Percentiles rank a stretch among this genome's conserved stretches.
Conservation (phyloP, 2,329 filamentous ascomycete species). For the Dothistroma septosporum region DNA sequence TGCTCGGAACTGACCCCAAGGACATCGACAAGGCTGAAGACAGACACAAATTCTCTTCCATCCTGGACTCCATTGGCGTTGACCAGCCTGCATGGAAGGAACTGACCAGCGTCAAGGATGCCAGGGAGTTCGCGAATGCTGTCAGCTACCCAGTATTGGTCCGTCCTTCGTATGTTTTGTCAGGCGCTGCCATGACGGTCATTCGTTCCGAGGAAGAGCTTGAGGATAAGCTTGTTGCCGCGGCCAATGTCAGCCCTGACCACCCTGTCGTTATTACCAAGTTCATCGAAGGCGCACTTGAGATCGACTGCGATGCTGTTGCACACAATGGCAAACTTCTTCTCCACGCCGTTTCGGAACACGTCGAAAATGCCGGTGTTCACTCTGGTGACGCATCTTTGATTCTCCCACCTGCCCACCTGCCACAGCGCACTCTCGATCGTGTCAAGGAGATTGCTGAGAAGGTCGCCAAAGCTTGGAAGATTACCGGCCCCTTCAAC, state of each 20-base stretch:
- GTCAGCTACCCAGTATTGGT: constrained; percentile 95
- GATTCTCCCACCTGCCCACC: constrained; percentile 77
- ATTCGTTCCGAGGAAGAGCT: constrained; percentile 84
- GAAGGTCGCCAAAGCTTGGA: constrained; percentile 96
- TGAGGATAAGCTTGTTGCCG: constrained; percentile 89
- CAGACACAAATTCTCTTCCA: constrained; percentile 96
- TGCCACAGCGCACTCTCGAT: constrained; percentile 72
- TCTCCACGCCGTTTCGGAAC: constrained; percentile 88
- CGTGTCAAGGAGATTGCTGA: constrained; percentile 92
- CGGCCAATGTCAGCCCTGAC: constrained; percentile 85
- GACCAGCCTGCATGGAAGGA: constrained; percentile 99
- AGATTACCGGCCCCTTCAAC: constrained; percentile 97
- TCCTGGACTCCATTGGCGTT: constrained; percentile 91
- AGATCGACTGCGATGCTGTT: constrained; percentile 95
- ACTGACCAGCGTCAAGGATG: constrained; percentile 80
- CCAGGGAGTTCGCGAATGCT: constrained; percentile 76
- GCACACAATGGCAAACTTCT: constrained; percentile 81
- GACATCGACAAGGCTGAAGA: constrained; percentile 99
- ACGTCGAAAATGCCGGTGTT: constrained; percentile 94
- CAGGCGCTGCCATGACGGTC: constrained; percentile 97
- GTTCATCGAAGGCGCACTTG: constrained; percentile 93
- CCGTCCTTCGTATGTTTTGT: constrained; percentile 90
- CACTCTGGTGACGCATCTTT: constrained; percentile 97
- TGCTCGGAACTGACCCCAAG: constrained; percentile 86
- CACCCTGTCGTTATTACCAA: constrained; percentile 98